Evolutionary conservation across 1,139 yeast genomes (phyloP), one percentile per base, ranked within the genome.

Genomic region (Entelexis sorbosivorans): DNA sequence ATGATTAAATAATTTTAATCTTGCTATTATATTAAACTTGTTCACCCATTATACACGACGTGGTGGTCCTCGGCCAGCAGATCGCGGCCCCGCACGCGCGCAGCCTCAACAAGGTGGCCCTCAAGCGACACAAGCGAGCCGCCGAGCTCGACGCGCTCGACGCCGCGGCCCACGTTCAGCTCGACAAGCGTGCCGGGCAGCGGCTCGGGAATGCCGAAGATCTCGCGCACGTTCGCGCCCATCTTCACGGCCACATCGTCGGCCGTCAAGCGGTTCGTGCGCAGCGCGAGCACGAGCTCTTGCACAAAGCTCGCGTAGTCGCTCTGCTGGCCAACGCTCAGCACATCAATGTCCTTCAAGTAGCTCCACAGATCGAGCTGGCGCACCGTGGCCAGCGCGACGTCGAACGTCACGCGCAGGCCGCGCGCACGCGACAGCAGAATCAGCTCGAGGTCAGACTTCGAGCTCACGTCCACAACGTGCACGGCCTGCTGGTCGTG

Each of bases 371-470:
- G 76, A 53, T 82, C 86, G 35, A 73, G 74, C 70, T 85, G 95
- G 64, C 87, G 96, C 66, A 75, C 74, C 36, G 91, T 74, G 24
- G 44, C 16, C 48, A 91, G 81, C 26, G 91, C 74, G 57, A 86
- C 95, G 68, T 91, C 98, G 69, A 95, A 86, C 40, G 97, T 87
- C 43, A 91, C 95, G 59, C 76, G 76, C 62, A 86, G 73, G 44
- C 81, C 79, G 73, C 84, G 85, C 56, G 77, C 82, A 72, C 88
- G 89, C 53, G 95, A 87, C 78, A 91, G 81, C 64, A 76, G 75
- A 63, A 91, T 85, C 66, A 91, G 75, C 58, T 83, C 80, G 65
- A 91, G 75, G 66, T 91, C 98, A 61, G 84, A 88, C 65, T 76
- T 78, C 54, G 83, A 76, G 48, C 85, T 78, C 51, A 91, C 91